Evolutionary conservation across 148 eudicot genomes (phyloP).

Genomic region (Beta vulgaris): DNA sequence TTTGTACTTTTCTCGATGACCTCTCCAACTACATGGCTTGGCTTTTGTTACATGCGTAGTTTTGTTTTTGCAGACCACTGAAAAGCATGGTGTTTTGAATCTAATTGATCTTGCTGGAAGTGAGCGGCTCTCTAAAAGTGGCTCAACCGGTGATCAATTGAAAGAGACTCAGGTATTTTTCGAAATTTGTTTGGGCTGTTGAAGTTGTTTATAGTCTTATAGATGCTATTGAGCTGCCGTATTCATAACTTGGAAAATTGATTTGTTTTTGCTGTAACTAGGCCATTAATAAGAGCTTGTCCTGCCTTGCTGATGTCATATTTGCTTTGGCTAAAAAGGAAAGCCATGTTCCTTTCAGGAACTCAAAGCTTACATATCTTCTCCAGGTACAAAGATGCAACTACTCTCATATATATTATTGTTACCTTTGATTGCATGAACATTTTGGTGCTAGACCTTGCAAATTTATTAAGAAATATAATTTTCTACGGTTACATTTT

Average conservation of each 20-base stretch:
- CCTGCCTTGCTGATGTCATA: constrained; percentile 70
- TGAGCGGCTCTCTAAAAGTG: constrained; percentile 76
- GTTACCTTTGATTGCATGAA: not conserved
- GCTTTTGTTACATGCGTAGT: not conserved
- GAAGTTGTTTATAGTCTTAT: not conserved
- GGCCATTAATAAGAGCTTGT: constrained; percentile 81
- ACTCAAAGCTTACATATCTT: constrained; percentile 74
- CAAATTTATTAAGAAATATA: not conserved
- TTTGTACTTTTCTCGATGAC: not conserved
- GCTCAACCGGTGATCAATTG: constrained; percentile 74
- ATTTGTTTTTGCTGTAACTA: too few species aligned
- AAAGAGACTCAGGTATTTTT: constrained; percentile 70
- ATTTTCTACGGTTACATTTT: too few species aligned
- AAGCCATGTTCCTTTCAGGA: constrained; percentile 77
- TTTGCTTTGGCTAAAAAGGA: constrained; percentile 78
- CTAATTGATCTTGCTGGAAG: constrained; percentile 87
- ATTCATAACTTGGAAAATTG: too few species aligned
- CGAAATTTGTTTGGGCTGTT: not conserved
- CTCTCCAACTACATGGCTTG: not conserved
- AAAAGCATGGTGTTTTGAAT: constrained; percentile 70
- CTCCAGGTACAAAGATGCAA: constrained; percentile 57
- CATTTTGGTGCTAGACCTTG: not conserved
- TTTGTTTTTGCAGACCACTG: constrained; percentile 52
- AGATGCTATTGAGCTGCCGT: too few species aligned
- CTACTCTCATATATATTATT: not conserved